Conservation (phyloP, 192 early-diverging fungal genomes). For the Linnemannia hyalina region DNA sequence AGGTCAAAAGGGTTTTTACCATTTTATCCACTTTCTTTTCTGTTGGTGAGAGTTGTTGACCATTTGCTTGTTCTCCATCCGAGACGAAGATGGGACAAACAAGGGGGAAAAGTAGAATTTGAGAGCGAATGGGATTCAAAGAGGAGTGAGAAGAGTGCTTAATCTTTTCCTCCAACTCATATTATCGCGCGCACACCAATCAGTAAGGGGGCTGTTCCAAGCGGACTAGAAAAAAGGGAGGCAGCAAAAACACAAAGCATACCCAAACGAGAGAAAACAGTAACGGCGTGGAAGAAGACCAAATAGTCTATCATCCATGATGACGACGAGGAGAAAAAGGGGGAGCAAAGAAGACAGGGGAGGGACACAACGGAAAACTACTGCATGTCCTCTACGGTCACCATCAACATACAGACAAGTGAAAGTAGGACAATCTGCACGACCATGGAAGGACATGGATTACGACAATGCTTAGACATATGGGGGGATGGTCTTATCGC, state of each 20-base stretch:
- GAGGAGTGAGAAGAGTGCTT: neutral
- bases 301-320: too few relatives aligned
- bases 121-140: neutral
- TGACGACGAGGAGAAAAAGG: neutral
- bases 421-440: too few relatives aligned
- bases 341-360: neutral
- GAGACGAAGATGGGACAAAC: neutral
- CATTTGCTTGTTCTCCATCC: neutral
- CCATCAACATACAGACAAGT: too few relatives aligned
- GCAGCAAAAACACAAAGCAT: neutral
- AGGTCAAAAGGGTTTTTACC: neutral
- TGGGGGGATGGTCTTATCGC: neutral
- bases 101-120: neutral
- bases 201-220: neutral
- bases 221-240: neutral
- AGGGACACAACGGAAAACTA: neutral
- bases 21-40: neutral
- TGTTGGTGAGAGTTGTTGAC: neutral
- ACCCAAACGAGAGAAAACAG: neutral
- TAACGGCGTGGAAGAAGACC: neutral
- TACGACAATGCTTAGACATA: neutral
- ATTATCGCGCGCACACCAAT: conserved; percentile 8
- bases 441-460: too few relatives aligned
- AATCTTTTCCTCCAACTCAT: neutral
- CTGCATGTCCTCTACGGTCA: too few relatives aligned